Evolutionary conservation across 805 yeast genomes (phyloP).

Genomic region (Huiozyma naganishii): DNA sequence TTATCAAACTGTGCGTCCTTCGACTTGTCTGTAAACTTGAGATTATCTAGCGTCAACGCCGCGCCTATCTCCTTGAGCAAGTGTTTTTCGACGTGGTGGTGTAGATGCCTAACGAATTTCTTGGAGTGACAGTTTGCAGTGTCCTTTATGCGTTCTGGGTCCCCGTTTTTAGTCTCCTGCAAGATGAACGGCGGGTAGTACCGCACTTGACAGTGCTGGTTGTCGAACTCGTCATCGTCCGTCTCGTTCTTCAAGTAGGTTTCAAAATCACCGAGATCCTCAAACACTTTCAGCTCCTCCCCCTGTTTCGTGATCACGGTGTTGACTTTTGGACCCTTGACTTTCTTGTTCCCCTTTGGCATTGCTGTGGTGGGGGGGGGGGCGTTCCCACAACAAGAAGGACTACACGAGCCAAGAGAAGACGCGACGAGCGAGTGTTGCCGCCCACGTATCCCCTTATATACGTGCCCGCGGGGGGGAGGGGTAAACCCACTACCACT

Average conservation of each 20-base stretch:
- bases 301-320: constrained; percentile 22
- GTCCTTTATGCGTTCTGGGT: constrained; percentile 61
- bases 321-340: constrained; percentile 21
- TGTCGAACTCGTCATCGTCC: constrained; percentile 66
- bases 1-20: constrained; percentile 36
- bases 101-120: constrained; percentile 62
- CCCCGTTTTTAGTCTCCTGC: constrained; percentile 48
- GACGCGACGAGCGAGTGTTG: neutral
- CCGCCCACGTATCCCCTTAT: neutral
- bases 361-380: constrained; percentile 4
- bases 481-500: too few relatives aligned
- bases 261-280: constrained; percentile 52
- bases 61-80: constrained; percentile 54
- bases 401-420: neutral
- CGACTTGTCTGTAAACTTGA: constrained; percentile 42
- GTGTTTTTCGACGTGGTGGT: constrained; percentile 66
- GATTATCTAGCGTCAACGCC: constrained; percentile 37
- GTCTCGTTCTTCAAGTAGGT: constrained; percentile 57
- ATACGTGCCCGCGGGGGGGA: neutral
- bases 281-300: constrained; percentile 36
- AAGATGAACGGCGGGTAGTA: constrained; percentile 69
- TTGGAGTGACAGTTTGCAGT: constrained; percentile 61
- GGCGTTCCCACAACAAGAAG: neutral
- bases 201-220: constrained; percentile 52
- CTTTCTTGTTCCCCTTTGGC: constrained; percentile 23